These are phyloP conservation scores for Cladophialophora bantiana DNA, from an alignment of 2,329 filamentous ascomycete genomes.

Conservation along the genomic window DNA sequence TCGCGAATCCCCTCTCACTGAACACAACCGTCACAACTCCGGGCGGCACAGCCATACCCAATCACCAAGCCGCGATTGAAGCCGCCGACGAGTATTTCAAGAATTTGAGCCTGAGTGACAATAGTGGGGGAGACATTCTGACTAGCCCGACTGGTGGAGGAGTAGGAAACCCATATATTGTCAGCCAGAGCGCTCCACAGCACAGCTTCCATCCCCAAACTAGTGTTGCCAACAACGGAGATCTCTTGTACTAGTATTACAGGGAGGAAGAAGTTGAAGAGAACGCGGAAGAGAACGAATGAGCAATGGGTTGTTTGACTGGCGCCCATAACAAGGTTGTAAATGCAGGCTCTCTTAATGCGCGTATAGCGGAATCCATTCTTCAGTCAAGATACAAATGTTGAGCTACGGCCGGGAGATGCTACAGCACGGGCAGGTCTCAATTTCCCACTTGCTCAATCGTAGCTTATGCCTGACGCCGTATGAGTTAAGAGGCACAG, in stretches of 20 bases:
- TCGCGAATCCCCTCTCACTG: conserved; percentile 38
- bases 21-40: conserved; percentile 41
- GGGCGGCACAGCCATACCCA: conserved; percentile 40
- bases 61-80: conserved; percentile 73
- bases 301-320: background rate
- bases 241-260: conserved; percentile 35
- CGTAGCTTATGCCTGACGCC: no score
- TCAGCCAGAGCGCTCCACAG: conserved; percentile 82
- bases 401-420: background rate
- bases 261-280: background rate
- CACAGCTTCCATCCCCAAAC: conserved; percentile 74
- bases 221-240: conserved; percentile 57
- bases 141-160: conserved; percentile 39
- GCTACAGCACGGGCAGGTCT: background rate
- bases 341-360: background rate
- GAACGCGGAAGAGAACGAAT: background rate
- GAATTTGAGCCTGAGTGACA: conserved; percentile 71
- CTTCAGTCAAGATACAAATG: background rate
- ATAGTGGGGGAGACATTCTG: conserved; percentile 65
- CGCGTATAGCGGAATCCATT: background rate
- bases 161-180: conserved; percentile 65
- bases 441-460: no score
- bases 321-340: background rate
- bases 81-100: conserved; percentile 92
- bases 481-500: no score